Evolutionary conservation across 2,329 filamentous ascomycete species (phyloP).

Genomic region (Venturia effusa): DNA sequence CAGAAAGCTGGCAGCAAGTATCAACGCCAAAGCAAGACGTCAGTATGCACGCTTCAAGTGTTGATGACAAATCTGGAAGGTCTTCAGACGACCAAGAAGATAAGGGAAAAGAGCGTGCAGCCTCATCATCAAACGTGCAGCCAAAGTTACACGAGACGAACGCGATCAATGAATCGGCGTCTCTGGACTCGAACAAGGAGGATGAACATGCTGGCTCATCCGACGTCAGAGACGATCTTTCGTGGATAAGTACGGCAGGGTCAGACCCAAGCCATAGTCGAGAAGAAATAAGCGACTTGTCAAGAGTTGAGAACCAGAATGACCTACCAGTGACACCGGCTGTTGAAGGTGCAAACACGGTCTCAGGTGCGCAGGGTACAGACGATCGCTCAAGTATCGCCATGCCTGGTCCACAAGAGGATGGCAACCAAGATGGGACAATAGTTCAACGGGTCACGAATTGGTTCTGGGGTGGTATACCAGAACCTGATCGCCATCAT

Average conservation of each 20-base stretch:
- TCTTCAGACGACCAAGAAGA: not conserved
- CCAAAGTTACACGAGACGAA: not conserved
- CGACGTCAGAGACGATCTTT: slow-evolving; percentile 1
- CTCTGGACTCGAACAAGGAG: not conserved
- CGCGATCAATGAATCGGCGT: not conserved
- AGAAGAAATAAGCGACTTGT: not conserved
- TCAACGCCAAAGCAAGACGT: slow-evolving; percentile 9
- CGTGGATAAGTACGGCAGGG: slow-evolving; percentile 8
- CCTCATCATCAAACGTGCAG: not conserved
- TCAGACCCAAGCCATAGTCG: not conserved
- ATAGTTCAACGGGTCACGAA: slow-evolving; percentile 26
- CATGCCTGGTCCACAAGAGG: not conserved
- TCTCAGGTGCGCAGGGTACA: not conserved
- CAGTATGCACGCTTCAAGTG: not conserved
- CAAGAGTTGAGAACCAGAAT: not conserved
- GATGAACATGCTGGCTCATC: not conserved
- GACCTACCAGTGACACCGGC: not conserved
- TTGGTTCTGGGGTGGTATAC: slow-evolving; percentile 39
- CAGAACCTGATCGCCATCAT: slow-evolving; percentile 4
- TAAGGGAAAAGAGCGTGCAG: not conserved
- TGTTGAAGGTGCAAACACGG: not conserved
- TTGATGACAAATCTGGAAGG: not conserved
- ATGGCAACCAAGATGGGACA: not conserved
- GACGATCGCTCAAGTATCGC: not conserved
- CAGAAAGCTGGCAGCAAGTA: slow-evolving; percentile 30